phyloP scores from a whole-genome alignment of 768 basidiomycete species.

The Suillus hirtellus region DNA sequence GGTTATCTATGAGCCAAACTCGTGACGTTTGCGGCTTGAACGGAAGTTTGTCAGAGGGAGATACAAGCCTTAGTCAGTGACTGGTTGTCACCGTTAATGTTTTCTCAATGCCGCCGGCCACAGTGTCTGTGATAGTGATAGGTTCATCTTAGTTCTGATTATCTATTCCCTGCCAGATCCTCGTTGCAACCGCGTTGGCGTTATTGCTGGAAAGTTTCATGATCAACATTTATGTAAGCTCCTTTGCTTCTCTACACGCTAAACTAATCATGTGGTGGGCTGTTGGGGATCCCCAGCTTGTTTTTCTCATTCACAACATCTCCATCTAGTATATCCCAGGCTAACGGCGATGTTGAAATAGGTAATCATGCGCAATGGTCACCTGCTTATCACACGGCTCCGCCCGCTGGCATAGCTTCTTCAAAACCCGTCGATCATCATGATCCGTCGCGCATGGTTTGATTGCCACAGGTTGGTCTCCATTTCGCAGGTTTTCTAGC shows the following conservation, averaged over 20 bases:
- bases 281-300: neutral
- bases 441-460: neutral
- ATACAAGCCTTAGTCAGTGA: neutral
- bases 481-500: neutral
- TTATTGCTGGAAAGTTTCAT: neutral
- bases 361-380: neutral
- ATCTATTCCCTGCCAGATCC: neutral
- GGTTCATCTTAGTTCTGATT: neutral
- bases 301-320: neutral
- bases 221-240: constrained; percentile 6
- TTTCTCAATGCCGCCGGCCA: constrained; percentile 4
- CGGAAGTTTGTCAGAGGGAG: neutral
- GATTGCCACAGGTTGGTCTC: neutral
- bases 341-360: constrained; percentile 8
- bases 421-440: neutral
- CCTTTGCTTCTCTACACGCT: neutral
- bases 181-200: neutral
- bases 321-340: neutral
- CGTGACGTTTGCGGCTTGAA: neutral
- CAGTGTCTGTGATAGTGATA: constrained; percentile 2
- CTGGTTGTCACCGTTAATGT: neutral
- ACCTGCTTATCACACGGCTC: neutral
- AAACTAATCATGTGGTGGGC: neutral
- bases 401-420: neutral
- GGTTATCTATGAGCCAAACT: neutral